phyloP scores from a whole-genome alignment of 768 basidiomycete species.

The Suillus subaureus region DNA sequence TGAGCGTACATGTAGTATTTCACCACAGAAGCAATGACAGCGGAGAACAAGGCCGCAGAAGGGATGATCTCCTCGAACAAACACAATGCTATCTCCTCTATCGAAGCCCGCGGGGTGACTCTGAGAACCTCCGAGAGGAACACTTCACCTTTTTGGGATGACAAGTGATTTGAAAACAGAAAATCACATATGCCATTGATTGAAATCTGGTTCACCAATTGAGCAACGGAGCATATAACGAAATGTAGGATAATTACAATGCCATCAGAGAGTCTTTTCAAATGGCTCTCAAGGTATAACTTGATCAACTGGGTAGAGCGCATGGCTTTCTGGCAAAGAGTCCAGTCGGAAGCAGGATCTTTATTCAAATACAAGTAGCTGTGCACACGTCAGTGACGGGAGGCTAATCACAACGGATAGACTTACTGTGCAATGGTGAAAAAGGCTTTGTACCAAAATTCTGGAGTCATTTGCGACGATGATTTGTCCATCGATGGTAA shows the following conservation, averaged over 20 bases:
- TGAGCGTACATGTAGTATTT: constrained; percentile 56
- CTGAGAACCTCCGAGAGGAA: constrained; percentile 23
- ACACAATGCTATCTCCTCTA: constrained; percentile 44
- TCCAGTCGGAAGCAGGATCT: constrained; percentile 35
- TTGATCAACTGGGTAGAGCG: constrained; percentile 29
- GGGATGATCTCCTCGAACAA: constrained; percentile 58
- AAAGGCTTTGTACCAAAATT: constrained; percentile 50
- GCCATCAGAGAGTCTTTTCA: constrained; percentile 22
- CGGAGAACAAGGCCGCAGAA: constrained; percentile 56
- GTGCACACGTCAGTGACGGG: neutral
- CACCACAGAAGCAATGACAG: constrained; percentile 56
- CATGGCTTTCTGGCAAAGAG: constrained; percentile 28
- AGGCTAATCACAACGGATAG: neutral
- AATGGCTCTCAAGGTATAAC: constrained; percentile 24
- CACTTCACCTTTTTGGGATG: constrained; percentile 24
- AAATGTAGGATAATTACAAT: constrained; percentile 17
- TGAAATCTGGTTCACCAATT: constrained; percentile 16
- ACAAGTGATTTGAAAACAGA: constrained; percentile 21
- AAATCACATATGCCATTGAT: constrained; percentile 23
- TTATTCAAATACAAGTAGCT: constrained; percentile 42
- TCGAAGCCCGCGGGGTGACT: constrained; percentile 11
- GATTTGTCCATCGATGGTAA: constrained; percentile 39
- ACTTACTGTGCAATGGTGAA: constrained; percentile 43
- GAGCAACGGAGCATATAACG: neutral
- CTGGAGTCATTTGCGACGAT: constrained; percentile 34